These are phyloP conservation scores for Trametes polyzona DNA, from an alignment of 1,284 basidiomycete species.

Conservation along the genomic window DNA sequence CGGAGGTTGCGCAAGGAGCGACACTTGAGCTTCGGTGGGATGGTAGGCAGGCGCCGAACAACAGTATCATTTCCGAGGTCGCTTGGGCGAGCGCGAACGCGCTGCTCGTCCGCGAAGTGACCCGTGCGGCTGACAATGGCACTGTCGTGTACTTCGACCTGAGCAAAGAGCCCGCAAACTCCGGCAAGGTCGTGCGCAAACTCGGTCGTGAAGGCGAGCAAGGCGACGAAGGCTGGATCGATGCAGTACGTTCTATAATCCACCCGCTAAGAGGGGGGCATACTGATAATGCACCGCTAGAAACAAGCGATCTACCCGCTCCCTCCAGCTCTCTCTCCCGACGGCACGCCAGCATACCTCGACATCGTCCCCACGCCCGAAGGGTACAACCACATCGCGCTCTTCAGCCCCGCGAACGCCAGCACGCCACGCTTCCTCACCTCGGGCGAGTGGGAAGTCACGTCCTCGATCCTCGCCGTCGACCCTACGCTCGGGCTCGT, in stretches of 20 bases:
- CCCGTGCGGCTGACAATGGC: constrained; percentile 79
- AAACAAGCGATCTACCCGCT: constrained; percentile 66
- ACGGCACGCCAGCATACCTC: constrained; percentile 69
- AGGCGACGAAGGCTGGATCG: constrained; percentile 93
- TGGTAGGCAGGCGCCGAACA: constrained; percentile 55
- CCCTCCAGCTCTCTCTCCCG: constrained; percentile 46
- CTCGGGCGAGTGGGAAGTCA: constrained; percentile 89
- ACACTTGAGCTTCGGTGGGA: constrained; percentile 71
- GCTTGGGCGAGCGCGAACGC: constrained; percentile 81
- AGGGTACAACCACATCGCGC: constrained; percentile 89
- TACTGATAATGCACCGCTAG: too few relatives aligned
- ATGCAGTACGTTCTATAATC: constrained; percentile 52
- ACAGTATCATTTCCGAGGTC: constrained; percentile 83
- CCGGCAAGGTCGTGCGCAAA: constrained; percentile 70
- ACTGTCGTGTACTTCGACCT: constrained; percentile 80
- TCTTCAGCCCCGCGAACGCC: constrained; percentile 79
- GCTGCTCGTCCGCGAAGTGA: constrained; percentile 88
- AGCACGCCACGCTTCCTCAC: constrained; percentile 82
- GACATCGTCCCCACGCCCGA: constrained; percentile 82
- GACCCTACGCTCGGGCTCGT: constrained; percentile 71
- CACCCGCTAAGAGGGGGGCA: too few relatives aligned
- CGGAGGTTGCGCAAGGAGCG: constrained; percentile 44
- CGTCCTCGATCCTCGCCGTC: constrained; percentile 71
- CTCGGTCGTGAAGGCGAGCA: constrained; percentile 83
- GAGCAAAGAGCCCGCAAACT: constrained; percentile 32